Conservation (phyloP, 78 protist genomes). For the Polysphondylium violaceum region DNA sequence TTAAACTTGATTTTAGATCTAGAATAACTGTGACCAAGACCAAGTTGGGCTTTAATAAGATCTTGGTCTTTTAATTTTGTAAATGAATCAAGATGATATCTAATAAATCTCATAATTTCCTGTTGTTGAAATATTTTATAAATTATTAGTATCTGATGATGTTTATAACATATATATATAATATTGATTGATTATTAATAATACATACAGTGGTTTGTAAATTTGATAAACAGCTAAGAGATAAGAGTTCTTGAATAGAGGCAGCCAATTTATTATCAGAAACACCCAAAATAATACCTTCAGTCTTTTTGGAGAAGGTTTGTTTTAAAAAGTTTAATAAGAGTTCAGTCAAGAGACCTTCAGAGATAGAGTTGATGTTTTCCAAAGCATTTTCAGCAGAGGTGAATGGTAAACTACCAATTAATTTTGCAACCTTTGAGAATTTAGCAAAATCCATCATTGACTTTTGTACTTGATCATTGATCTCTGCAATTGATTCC, state of each 20-base stretch:
- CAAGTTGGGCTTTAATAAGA: conserved; percentile 91
- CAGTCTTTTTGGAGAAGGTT: conserved; percentile 80
- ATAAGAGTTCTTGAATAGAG: conserved; percentile 81
- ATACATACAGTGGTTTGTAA: conserved; percentile 47
- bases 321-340: conserved; percentile 84
- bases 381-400: conserved; percentile 94
- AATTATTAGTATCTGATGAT: neutral
- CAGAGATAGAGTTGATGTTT: conserved; percentile 90
- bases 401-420: conserved; percentile 91
- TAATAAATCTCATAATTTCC: conserved; percentile 94
- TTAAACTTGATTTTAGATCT: conserved; percentile 99
- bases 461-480: conserved; percentile 67
- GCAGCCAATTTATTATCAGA: conserved; percentile 90
- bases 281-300: conserved; percentile 87
- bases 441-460: conserved; percentile 84
- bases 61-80: conserved; percentile 79
- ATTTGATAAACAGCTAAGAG: conserved; percentile 44
- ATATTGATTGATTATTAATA: neutral
- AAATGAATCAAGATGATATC: conserved; percentile 86
- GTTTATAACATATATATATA: neutral
- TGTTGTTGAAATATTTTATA: neutral
- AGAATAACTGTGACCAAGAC: conserved; percentile 97
- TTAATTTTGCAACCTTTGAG: conserved; percentile 79
- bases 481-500: conserved; percentile 88
- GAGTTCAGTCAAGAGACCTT: conserved; percentile 84